phyloP scores from a whole-genome alignment of 2,329 filamentous ascomycete genomes.

The Iodosphaeria phyllophila region DNA sequence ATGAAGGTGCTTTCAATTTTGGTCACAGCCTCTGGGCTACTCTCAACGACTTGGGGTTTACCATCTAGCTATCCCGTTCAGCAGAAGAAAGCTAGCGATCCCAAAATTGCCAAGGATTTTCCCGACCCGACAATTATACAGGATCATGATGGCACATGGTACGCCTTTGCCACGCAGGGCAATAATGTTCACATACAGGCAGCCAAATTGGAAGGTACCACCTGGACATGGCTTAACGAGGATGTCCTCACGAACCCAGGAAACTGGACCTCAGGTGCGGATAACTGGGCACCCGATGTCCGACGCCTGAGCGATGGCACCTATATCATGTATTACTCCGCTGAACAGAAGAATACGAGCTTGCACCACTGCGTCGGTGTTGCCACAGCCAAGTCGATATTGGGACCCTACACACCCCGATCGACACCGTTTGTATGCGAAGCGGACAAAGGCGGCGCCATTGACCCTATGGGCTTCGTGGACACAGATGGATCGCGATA shows the following conservation, averaged over 20 bases:
- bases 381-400: conserved; percentile 24
- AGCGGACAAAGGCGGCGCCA: conserved; percentile 34
- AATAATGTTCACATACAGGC: conserved; percentile 32
- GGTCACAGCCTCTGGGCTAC: conserved; percentile 1
- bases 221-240: conserved; percentile 26
- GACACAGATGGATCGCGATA: conserved; percentile 36
- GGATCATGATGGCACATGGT: conserved; percentile 27
- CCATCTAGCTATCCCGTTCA: conserved; percentile 1
- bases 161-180: conserved; percentile 37
- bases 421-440: conserved; percentile 31
- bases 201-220: conserved; percentile 28
- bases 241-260: conserved; percentile 34
- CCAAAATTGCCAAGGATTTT: conserved; percentile 24
- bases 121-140: conserved; percentile 34
- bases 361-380: conserved; percentile 38
- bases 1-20: neutral
- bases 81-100: conserved; percentile 3
- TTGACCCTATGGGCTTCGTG: conserved; percentile 40
- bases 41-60: neutral
- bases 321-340: conserved; percentile 43
- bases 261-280: conserved; percentile 31
- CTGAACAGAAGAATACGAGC: conserved; percentile 18
- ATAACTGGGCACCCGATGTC: conserved; percentile 46
- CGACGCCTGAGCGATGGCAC: conserved; percentile 25
- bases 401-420: conserved; percentile 33